phyloP scores from a whole-genome alignment of 2,329 filamentous ascomycete species.

The Lasiodiplodia sp. region DNA sequence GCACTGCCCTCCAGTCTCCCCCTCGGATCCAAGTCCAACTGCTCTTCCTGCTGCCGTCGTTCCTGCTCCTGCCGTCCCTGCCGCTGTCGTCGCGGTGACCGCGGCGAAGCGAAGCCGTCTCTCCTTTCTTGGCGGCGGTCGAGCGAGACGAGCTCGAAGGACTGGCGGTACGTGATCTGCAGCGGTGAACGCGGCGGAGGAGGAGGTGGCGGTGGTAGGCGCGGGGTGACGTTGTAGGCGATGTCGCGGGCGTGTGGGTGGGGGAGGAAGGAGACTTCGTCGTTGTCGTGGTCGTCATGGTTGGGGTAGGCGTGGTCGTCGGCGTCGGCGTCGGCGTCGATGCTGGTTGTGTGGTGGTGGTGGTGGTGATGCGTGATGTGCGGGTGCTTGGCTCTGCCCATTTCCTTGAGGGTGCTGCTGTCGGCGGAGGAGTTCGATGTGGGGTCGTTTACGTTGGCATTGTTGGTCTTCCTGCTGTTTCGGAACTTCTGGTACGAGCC shows the following conservation, averaged over 20 bases:
- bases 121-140: background rate
- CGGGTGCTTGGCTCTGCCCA: background rate
- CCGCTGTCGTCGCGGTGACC: too few species aligned
- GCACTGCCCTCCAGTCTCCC: background rate
- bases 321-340: background rate
- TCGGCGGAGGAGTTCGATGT: background rate
- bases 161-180: background rate
- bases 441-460: background rate
- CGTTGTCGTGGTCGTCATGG: background rate
- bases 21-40: background rate
- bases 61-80: background rate
- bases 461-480: background rate
- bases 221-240: background rate
- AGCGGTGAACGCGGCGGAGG: background rate
- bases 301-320: background rate
- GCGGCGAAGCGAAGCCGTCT: too few species aligned
- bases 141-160: conserved; percentile 7
- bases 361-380: background rate
- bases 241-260: background rate
- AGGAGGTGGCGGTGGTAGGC: background rate
- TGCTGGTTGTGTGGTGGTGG: background rate
- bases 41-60: background rate
- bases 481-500: conserved; percentile 12
- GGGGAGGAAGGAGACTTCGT: background rate
- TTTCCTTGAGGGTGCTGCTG: conserved; percentile 8